Base-by-base conservation (phyloP, 805 yeast genomes). In the Sugiyamaella chiloensis region DNA sequence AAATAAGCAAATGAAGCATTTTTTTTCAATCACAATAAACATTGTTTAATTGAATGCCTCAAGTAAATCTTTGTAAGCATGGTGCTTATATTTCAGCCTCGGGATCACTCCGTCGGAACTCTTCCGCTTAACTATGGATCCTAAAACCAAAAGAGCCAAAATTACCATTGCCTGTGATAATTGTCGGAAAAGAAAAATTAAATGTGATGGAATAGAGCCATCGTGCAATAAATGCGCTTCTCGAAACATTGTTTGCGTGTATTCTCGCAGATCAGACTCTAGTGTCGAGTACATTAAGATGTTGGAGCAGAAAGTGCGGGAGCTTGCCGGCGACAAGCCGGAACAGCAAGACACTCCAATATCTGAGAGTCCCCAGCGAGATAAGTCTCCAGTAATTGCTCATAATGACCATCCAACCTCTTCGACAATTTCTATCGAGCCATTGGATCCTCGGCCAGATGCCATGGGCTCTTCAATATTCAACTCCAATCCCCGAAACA, bases 381-480 rank as follows among this genome's bases (percentile, higher is more conserved):
- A n/a, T n/a, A n/a, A n/a, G n/a, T n/a, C n/a, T n/a, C n/a, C n/a
- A n/a, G n/a, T n/a, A n/a, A n/a, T n/a, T n/a, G n/a, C n/a, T n/a
- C 29, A 26, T 8, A 26, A 26, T 7, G 11, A 26, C 29, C 29
- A 11, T 26, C 29, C 29, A 26, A 11, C 29, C 11, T n/a, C n/a
- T n/a, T n/a, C n/a, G n/a, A n/a, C 29, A 26, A 26, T 26, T 7
- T 8, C 7, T 26, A 11, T 26, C 29, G 29, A 26, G 11, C 29
- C 29, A 26, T 8, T 26, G 9, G 29, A 14, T 34, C 37, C 46
- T n/a, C 37, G 37, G 21, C 37, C 50, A n/a, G 50, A 42, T 16
- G 50, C 42, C 11, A 42, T 42, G 47, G 50, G 50, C 11, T 41
- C 47, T 20, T 23, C 39, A 14, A 20, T 21, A 3, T 11, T 5